Conservation (phyloP, 345 rosid genomes). For the Dipteronia dyeriana region DNA sequence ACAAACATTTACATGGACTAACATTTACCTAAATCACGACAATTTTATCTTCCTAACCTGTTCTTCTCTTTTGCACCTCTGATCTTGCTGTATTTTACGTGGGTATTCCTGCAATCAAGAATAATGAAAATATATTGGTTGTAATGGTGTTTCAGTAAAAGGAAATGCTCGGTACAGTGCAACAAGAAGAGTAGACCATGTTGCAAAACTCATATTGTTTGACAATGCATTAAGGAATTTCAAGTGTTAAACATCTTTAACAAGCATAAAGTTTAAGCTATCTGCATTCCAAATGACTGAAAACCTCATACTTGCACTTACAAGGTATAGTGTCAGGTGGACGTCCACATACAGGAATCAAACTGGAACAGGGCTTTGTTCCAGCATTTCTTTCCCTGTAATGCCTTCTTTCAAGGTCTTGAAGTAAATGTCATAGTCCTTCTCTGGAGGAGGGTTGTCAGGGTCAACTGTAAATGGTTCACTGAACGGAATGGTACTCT, state of each 20-base stretch:
- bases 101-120: conserved; percentile 14
- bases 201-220: not conserved
- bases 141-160: too few relatives aligned
- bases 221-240: not conserved
- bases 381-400: conserved; percentile 77
- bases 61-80: conserved; percentile 3
- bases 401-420: conserved; percentile 72
- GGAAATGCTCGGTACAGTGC: not conserved
- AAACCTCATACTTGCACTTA: not conserved
- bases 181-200: not conserved
- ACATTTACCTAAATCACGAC: not conserved
- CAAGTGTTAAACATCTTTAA: not conserved
- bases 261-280: too few relatives aligned
- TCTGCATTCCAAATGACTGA: not conserved
- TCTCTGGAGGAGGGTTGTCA: conserved; percentile 83
- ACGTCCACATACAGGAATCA: conserved; percentile 25
- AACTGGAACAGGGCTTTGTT: conserved; percentile 56
- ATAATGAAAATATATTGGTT: not conserved
- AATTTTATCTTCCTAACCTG: not conserved
- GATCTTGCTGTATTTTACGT: not conserved
- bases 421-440: conserved; percentile 74
- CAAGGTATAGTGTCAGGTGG: conserved; percentile 2
- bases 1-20: conserved; percentile 5
- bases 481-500: conserved; percentile 86
- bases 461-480: conserved; percentile 87